phyloP scores from a whole-genome alignment of 768 basidiomycete species.

The Calvatia gigantea region DNA sequence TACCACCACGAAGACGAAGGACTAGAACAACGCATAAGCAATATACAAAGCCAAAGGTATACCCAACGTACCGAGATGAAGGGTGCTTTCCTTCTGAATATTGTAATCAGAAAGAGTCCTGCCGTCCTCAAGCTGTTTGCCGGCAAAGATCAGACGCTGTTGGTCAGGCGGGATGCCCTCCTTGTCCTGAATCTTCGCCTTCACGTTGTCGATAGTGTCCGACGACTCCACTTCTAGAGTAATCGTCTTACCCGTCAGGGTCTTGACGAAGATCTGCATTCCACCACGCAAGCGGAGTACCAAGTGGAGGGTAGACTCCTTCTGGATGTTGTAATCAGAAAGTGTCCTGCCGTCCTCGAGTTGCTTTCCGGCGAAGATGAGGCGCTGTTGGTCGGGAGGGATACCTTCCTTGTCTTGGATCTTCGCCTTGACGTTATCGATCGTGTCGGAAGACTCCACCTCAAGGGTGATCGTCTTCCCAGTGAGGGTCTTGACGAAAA shows the following conservation, averaged over 20 bases:
- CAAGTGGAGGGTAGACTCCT: slow-evolving; percentile 75
- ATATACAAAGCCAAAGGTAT: not conserved
- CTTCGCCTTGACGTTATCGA: slow-evolving; percentile 86
- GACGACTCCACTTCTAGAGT: slow-evolving; percentile 74
- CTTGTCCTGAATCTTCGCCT: slow-evolving; percentile 78
- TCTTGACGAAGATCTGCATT: slow-evolving; percentile 75
- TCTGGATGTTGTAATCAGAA: slow-evolving; percentile 80
- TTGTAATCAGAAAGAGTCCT: slow-evolving; percentile 77
- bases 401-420: slow-evolving; percentile 85
- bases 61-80: slow-evolving; percentile 44
- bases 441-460: slow-evolving; percentile 90
- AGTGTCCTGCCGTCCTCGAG: slow-evolving; percentile 92
- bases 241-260: slow-evolving; percentile 73
- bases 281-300: slow-evolving; percentile 69
- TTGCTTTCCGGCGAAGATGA: slow-evolving; percentile 94
- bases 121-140: slow-evolving; percentile 77
- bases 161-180: slow-evolving; percentile 79
- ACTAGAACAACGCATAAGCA: slow-evolving; percentile 29
- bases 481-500: slow-evolving; percentile 84
- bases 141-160: slow-evolving; percentile 77
- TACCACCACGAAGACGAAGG: slow-evolving; percentile 79
- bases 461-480: slow-evolving; percentile 93
- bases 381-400: slow-evolving; percentile 83
- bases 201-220: slow-evolving; percentile 76
- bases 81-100: slow-evolving; percentile 72